Evolutionary conservation across 768 basidiomycete genomes (phyloP).

Genomic region (Boletellus ananas): DNA sequence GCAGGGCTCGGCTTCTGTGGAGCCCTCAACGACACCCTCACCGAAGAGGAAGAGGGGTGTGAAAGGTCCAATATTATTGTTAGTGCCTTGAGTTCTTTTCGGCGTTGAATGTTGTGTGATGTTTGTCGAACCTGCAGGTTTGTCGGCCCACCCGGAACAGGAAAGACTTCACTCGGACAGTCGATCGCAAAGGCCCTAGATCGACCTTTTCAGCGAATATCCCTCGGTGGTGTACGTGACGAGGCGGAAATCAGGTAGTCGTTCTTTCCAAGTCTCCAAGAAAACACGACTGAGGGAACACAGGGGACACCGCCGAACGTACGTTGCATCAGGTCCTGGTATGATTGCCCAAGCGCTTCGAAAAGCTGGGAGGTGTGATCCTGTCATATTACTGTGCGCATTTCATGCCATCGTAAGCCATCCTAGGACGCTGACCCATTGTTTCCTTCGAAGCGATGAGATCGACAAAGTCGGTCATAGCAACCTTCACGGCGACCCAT

Average conservation of each 20-base stretch:
- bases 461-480: constrained; percentile 87
- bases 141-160: constrained; percentile 87
- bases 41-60: constrained; percentile 38
- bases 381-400: constrained; percentile 66
- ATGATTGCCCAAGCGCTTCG: constrained; percentile 83
- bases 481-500: constrained; percentile 90
- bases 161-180: constrained; percentile 89
- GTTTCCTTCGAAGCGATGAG: constrained; percentile 53
- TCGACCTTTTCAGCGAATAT: constrained; percentile 88
- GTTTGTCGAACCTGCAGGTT: constrained; percentile 43
- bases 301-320: constrained; percentile 72
- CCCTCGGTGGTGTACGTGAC: constrained; percentile 88
- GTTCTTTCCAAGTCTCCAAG: constrained; percentile 6
- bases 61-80: constrained; percentile 74
- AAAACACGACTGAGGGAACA: constrained; percentile 1
- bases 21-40: constrained; percentile 1
- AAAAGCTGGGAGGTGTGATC: constrained; percentile 77
- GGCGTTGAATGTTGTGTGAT: not conserved
- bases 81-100: constrained; percentile 3
- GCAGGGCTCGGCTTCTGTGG: constrained; percentile 5
- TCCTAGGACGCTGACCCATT: not conserved
- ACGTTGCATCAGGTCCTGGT: constrained; percentile 86
- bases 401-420: not conserved
- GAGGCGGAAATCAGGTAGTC: constrained; percentile 71
- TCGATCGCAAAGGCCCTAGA: constrained; percentile 80